Evolutionary conservation across 2,329 filamentous ascomycete species (phyloP), one percentile per base, ranked within the genome.

Genomic region (Esteya vermicola): DNA sequence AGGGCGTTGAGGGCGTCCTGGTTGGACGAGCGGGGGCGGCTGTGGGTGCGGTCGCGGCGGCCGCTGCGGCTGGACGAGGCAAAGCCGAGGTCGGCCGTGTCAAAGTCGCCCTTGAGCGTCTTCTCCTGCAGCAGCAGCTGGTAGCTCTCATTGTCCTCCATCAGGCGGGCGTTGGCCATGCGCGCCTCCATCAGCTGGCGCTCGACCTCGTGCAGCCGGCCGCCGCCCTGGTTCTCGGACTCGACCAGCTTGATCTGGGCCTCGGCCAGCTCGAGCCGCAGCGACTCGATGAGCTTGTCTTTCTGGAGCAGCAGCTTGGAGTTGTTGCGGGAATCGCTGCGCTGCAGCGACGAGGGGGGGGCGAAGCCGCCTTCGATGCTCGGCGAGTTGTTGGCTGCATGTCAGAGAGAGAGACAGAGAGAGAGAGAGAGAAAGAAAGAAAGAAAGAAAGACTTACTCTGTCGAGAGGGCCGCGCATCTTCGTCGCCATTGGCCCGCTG

Each of bases 111-210:
- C 55, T 93, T 94, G 43, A 98, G 72, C 1, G 91, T 96, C 68
- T 86, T 89, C 59, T 96, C 88, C 54, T 86, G 85, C 20, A 98
- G 75, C 16, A 98, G 75, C 28, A 96, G 72, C 60, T 96, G 89
- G 61, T 94, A 98, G 61, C 86, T 93, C 61, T 98, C 91, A 53
- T 96, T 96, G 60, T 98, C 91, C 62, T 98, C 91, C 83, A 95
- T 91, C 47, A 98, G 67, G 34, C 88, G 77, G 42, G 91, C 91
- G 55, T 96, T 98, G 49, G 86, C 82, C 81, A 96, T 91, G 52
- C 88, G 85, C 30, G 85, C 81, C 55, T 96, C 89, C 61, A 95
- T 78, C 39, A 96, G 72, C 48, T 84, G 75, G 51, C 82, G 81
- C 62, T 96, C 88, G n/a, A 96, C 73, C 58, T 94, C 85, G 49